A percentile compares a stretch with the other conserved stretches of the same genome.
Conservation (phyloP, 768 basidiomycete genomes). For the Tulasnella sp. region DNA sequence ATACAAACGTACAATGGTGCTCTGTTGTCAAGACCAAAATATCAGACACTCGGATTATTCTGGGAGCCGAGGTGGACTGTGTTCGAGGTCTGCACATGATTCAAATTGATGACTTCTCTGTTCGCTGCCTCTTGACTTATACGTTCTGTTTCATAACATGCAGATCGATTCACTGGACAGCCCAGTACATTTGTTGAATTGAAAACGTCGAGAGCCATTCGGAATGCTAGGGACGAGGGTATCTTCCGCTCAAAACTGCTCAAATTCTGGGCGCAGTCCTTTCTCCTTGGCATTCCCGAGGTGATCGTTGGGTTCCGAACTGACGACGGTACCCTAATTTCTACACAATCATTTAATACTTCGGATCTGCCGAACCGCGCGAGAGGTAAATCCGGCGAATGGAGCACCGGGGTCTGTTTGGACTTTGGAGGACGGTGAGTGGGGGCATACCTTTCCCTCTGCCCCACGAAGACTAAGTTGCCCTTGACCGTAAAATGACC, state of each 20-base stretch:
- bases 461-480: slow-evolving; percentile 18
- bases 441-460: background rate
- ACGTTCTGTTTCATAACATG: slow-evolving; percentile 9
- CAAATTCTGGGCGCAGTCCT: slow-evolving; percentile 87
- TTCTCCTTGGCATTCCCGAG: slow-evolving; percentile 84
- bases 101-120: slow-evolving; percentile 3
- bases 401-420: slow-evolving; percentile 68
- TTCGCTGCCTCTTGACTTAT: background rate
- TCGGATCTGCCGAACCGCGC: slow-evolving; percentile 68
- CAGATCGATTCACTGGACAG: slow-evolving; percentile 51
- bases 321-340: slow-evolving; percentile 53
- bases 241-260: slow-evolving; percentile 79
- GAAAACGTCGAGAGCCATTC: slow-evolving; percentile 72
- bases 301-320: slow-evolving; percentile 83
- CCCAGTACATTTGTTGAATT: slow-evolving; percentile 71
- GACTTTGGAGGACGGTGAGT: slow-evolving; percentile 50
- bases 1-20: slow-evolving; percentile 89
- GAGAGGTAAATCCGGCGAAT: slow-evolving; percentile 54
- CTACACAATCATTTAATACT: slow-evolving; percentile 62
- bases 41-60: slow-evolving; percentile 55
- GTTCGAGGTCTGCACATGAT: slow-evolving; percentile 46
- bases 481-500: slow-evolving; percentile 25
- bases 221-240: slow-evolving; percentile 46
- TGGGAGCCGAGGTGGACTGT: slow-evolving; percentile 90
- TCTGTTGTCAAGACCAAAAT: slow-evolving; percentile 80